These are phyloP conservation scores for Aphanocladium album DNA, from an alignment of 2,329 filamentous ascomycete genomes.

Conservation along the genomic window DNA sequence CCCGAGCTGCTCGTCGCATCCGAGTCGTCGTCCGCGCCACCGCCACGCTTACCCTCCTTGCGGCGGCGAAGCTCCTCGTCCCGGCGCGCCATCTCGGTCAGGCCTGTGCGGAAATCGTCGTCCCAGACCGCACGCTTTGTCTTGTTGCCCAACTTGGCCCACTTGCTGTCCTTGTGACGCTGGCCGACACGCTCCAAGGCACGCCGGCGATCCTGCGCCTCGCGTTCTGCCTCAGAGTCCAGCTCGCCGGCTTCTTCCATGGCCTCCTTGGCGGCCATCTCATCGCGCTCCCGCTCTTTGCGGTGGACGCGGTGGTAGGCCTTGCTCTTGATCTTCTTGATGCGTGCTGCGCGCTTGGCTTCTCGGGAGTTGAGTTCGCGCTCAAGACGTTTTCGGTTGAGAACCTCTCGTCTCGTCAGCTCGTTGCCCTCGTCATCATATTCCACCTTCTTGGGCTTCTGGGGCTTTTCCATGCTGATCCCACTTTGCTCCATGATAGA, in stretches of 20 bases:
- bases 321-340: slow-evolving; percentile 99
- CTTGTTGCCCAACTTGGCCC: slow-evolving; percentile 80
- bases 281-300: slow-evolving; percentile 57
- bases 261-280: slow-evolving; percentile 47
- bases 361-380: slow-evolving; percentile 85
- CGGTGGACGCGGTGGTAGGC: slow-evolving; percentile 88
- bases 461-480: slow-evolving; percentile 47
- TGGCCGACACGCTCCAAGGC: slow-evolving; percentile 82
- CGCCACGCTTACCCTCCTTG: slow-evolving; percentile 64
- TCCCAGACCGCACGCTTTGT: slow-evolving; percentile 82
- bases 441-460: slow-evolving; percentile 51
- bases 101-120: slow-evolving; percentile 71
- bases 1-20: slow-evolving; percentile 36
- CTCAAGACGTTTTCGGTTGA: slow-evolving; percentile 70
- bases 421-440: slow-evolving; percentile 68
- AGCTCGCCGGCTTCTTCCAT: slow-evolving; percentile 54
- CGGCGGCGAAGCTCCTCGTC: slow-evolving; percentile 77
- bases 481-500: slow-evolving; percentile 88
- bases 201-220: slow-evolving; percentile 64
- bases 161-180: slow-evolving; percentile 83
- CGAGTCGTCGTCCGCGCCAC: slow-evolving; percentile 43
- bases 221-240: slow-evolving; percentile 61
- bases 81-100: slow-evolving; percentile 74
- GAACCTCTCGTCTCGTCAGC: slow-evolving; percentile 64
- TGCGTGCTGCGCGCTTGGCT: slow-evolving; percentile 79